Evolutionary conservation across 148 eudicot species (phyloP).

Genomic region (Bassia scoparia): DNA sequence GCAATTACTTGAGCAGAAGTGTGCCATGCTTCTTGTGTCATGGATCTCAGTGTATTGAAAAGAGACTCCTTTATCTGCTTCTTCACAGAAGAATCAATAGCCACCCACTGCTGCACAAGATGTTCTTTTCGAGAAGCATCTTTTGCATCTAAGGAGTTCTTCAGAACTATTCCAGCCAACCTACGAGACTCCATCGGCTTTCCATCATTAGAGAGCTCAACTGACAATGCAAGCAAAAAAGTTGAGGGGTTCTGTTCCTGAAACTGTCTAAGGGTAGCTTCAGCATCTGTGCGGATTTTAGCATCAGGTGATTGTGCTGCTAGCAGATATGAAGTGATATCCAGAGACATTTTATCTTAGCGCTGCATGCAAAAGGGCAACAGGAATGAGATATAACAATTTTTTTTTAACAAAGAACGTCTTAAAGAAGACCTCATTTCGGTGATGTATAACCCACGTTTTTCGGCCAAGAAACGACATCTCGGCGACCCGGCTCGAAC

Average conservation of each 20-base stretch:
- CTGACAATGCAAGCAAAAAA: constrained; percentile 47
- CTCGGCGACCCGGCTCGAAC: no score
- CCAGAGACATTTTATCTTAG: constrained; percentile 49
- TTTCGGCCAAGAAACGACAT: no score
- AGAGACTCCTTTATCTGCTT: constrained; percentile 59
- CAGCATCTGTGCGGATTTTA: constrained; percentile 54
- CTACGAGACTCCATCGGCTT: constrained; percentile 64
- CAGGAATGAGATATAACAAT: no score
- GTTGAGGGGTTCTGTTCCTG: constrained; percentile 56
- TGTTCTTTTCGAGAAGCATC: constrained; percentile 52
- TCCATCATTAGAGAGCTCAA: constrained; percentile 59
- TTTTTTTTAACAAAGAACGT: no score
- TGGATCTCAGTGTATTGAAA: constrained; percentile 52
- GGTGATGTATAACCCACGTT: no score
- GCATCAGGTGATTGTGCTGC: constrained; percentile 67
- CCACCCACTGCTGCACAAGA: constrained; percentile 60
- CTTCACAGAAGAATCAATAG: constrained; percentile 45
- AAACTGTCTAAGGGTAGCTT: constrained; percentile 50
- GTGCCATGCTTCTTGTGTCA: constrained; percentile 46
- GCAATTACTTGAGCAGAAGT: constrained; percentile 79
- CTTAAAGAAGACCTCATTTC: no score
- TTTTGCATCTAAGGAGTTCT: constrained; percentile 72
- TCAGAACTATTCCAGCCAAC: constrained; percentile 72
- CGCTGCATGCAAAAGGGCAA: constrained; percentile 8
- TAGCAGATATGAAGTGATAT: constrained; percentile 53